A percentile compares a stretch with the other conserved stretches of the same genome.
These are phyloP conservation scores for Suillus luteus DNA, from an alignment of 768 basidiomycete genomes.

Conservation along the genomic window DNA sequence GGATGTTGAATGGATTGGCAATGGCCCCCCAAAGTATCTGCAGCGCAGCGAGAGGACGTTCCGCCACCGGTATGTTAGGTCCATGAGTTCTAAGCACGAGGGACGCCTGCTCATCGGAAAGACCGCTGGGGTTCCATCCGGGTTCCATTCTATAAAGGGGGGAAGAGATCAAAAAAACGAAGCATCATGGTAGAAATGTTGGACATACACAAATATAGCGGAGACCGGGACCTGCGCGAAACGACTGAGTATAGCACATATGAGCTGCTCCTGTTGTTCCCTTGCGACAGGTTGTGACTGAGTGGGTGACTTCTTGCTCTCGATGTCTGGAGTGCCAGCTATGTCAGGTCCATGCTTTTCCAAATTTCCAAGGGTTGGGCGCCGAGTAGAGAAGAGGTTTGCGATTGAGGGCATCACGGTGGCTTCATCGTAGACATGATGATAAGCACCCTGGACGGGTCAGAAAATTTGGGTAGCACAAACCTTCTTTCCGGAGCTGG, in stretches of 20 bases:
- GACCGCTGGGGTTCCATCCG: conserved; percentile 26
- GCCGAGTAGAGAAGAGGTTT: background rate
- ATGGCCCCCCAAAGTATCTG: conserved; percentile 34
- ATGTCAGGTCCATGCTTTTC: conserved; percentile 2
- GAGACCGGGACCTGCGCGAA: conserved; percentile 28
- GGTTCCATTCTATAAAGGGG: conserved; percentile 25
- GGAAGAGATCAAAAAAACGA: background rate
- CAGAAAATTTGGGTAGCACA: background rate
- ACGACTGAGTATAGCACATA: conserved; percentile 23
- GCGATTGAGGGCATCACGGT: conserved; percentile 1
- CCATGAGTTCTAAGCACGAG: conserved; percentile 27
- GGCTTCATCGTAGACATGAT: background rate
- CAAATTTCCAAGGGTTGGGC: background rate
- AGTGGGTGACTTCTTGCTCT: background rate
- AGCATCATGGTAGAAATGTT: no score
- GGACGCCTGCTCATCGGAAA: conserved; percentile 23
- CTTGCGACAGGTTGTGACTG: background rate
- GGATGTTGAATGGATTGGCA: conserved; percentile 38
- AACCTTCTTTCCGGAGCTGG: conserved; percentile 3
- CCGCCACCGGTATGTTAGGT: conserved; percentile 30
- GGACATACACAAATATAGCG: conserved; percentile 27
- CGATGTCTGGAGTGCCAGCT: background rate
- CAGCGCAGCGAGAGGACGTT: conserved; percentile 34
- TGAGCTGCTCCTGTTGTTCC: background rate
- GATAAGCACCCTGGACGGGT: background rate